Base-by-base conservation (phyloP, 2,329 filamentous ascomycete genomes). In the Mycosphaerella sp. region DNA sequence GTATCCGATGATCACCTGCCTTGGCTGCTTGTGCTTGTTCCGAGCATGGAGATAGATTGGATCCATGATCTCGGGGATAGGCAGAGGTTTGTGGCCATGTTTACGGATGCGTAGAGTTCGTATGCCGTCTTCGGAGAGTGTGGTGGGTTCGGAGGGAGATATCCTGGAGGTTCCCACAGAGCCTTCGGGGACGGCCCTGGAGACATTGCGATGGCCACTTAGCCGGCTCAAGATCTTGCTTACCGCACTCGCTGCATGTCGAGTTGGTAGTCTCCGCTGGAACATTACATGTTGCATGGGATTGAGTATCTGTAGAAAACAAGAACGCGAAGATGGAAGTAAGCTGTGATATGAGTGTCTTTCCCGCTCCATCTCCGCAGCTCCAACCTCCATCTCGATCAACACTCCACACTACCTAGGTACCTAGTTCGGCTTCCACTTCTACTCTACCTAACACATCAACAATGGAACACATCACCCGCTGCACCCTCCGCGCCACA, bases 21-120 rank as follows among this genome's bases (percentile, higher is more conserved):
- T 77, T 11, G 73, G 72, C 39, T 72, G 66, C 53, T 69, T 69
- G 60, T 71, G 68, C 36, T 63, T 66, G 17, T 66, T 54, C 52
- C 69, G 65, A 32, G 72, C 68, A 12, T 65, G 61, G 2, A 72
- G 54, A n/a, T 70, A 68, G 46, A 69, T 51, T 0, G 74, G 71
- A 54, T 79, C 74, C 67, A 80, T 72, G 6, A 78, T 53, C 0
- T 76, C 76, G 8, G 78, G 76, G 0, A 78, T 54, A 5, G 77
- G 77, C 0, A 80, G 69, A 12, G 63, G 59, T 21, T 59, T 63
- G 32, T 62, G 60, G 45, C 69, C 67, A 60, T 70, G 61, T 55
- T 68, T 63, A 43, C 72, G 70, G 5, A 59, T 31, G 49, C 70
- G 67, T 44, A 69, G 61, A 39, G 64, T 70, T 23, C 62, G 57